These are phyloP conservation scores for Arthromyces matolae DNA, from an alignment of 768 basidiomycete genomes.

Conservation along the genomic window DNA sequence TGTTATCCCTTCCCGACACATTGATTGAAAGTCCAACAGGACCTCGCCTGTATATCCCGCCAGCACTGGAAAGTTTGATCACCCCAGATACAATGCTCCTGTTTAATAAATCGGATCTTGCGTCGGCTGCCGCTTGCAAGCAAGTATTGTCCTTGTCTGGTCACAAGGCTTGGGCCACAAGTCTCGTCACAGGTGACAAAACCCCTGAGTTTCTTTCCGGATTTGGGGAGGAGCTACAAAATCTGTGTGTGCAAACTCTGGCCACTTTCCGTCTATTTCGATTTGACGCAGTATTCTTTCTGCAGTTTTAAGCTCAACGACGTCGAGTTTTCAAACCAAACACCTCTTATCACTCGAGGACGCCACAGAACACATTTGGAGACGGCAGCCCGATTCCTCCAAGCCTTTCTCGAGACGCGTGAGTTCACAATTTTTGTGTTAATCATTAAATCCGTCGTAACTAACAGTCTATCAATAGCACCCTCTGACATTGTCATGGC, in stretches of 20 bases:
- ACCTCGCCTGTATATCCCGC: constrained; percentile 33
- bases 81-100: constrained; percentile 61
- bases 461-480: constrained; percentile 43
- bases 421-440: constrained; percentile 2
- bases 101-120: constrained; percentile 76
- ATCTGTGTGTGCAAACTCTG: constrained; percentile 35
- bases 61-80: constrained; percentile 47
- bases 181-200: constrained; percentile 58
- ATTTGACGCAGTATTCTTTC: no score
- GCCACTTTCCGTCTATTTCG: not conserved
- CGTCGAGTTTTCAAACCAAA: constrained; percentile 24
- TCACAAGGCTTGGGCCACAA: constrained; percentile 52
- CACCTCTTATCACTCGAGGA: constrained; percentile 73
- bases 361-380: constrained; percentile 79
- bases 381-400: constrained; percentile 55
- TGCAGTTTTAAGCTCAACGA: constrained; percentile 27
- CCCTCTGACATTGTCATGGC: constrained; percentile 73
- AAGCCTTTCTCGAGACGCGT: constrained; percentile 50
- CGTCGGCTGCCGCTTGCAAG: constrained; percentile 11
- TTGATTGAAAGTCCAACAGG: constrained; percentile 15
- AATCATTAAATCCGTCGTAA: no score
- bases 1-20: constrained; percentile 65
- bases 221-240: constrained; percentile 48
- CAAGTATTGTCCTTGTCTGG: constrained; percentile 4
- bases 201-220: constrained; percentile 56